Evolutionary conservation across 495 filamentous ascomycete species (phyloP).

Genomic region (Aspergillus homomorphus): DNA sequence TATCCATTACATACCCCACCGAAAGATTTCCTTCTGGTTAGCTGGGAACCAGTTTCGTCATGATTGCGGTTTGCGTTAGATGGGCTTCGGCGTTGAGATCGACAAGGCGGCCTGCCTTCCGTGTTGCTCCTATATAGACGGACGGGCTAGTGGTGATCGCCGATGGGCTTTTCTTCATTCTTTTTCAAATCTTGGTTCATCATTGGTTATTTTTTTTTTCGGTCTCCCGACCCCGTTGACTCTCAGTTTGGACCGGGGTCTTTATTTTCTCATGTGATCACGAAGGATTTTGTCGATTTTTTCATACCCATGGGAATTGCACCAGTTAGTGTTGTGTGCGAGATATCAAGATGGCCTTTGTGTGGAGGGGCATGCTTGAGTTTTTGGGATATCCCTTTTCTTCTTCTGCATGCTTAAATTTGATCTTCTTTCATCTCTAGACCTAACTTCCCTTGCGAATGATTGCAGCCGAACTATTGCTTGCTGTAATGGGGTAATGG

Average conservation of each 20-base stretch:
- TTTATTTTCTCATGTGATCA: slow-evolving; percentile 19
- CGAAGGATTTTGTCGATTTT: slow-evolving; percentile 14
- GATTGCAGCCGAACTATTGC: not conserved
- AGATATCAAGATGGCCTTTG: slow-evolving; percentile 11
- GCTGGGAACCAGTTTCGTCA: slow-evolving; percentile 1
- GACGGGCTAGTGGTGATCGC: slow-evolving; percentile 15
- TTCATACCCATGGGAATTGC: slow-evolving; percentile 22
- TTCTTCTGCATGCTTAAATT: not conserved
- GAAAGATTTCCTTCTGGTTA: slow-evolving; percentile 3
- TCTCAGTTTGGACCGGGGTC: slow-evolving; percentile 12
- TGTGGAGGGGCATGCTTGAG: not conserved
- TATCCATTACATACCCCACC: slow-evolving; percentile 10
- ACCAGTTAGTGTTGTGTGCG: slow-evolving; percentile 11
- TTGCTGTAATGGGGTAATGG: not conserved
- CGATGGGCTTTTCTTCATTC: not conserved
- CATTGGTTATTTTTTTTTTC: slow-evolving; percentile 5
- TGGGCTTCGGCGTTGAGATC: slow-evolving; percentile 35
- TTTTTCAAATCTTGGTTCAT: slow-evolving; percentile 10
- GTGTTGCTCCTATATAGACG: slow-evolving; percentile 13
- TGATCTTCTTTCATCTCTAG: not conserved
- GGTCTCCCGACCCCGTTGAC: slow-evolving; percentile 9
- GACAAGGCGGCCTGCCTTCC: slow-evolving; percentile 14
- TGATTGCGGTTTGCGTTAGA: slow-evolving; percentile 23
- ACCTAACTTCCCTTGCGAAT: not conserved
- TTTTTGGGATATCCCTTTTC: slow-evolving; percentile 6